Evolutionary conservation across 768 basidiomycete species (phyloP), one percentile per base, ranked within the genome.

Genomic region (Xerocomellus intermedius): DNA sequence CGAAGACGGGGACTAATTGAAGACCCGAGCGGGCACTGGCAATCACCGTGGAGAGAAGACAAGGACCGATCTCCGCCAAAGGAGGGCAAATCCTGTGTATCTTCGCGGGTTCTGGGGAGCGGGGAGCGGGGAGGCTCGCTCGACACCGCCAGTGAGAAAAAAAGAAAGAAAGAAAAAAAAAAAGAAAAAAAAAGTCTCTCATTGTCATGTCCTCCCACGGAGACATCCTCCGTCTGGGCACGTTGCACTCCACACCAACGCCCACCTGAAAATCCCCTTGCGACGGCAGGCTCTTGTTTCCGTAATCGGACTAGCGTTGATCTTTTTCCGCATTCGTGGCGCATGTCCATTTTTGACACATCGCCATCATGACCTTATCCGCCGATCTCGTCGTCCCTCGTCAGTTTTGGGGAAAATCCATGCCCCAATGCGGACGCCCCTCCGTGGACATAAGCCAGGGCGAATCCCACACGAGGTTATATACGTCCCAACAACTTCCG

Each of bases 331-430:
- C 39, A 56, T 64, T 38, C 12, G 60, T 37, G 3, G 21, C 26
- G 26, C 26, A 26, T 26, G 26, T 26, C 26, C 26, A 6, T 26
- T 26, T 26, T 26, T 6, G 26, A 26, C 26, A 30, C 57, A 30
- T 55, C 58, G 38, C 44, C 44, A 30, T 60, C 56, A 57, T 71
- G 62, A 69, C 65, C 66, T 69, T 72, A 68, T 72, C 69, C 66
- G 69, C 70, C 69, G 69, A 70, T 70, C 69, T 70, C 57, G 53
- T 72, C 69, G 69, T 72, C 59, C 61, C 38, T 35, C 43, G 22
- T 30, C 39, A 28, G 37, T 37, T 38, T 58, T 68, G 61, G 57
- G 70, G 66, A 22, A 63, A 60, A 62, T 61, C 70, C 49, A 64
- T 63, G 36, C 37, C 63, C 53, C 44, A 58, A 65, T 60, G 17